phyloP scores from a whole-genome alignment of 345 rosid species.

The Murraya paniculata region DNA sequence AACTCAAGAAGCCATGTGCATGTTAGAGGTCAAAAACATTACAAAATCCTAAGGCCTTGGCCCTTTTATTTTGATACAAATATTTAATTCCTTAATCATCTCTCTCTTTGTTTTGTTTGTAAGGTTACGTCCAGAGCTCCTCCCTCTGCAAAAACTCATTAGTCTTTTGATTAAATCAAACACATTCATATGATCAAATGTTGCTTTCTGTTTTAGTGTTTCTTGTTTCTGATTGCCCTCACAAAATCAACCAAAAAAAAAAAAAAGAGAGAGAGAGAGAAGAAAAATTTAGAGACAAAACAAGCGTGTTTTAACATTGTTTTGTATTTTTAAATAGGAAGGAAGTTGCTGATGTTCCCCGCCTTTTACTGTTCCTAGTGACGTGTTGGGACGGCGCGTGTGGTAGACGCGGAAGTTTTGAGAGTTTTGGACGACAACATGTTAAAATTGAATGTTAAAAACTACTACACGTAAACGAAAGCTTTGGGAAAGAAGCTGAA shows the following conservation, averaged over 20 bases:
- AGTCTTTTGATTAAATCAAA: background rate
- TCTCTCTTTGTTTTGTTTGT: constrained; percentile 16
- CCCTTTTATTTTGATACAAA: constrained; percentile 13
- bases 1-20: constrained; percentile 58
- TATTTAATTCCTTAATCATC: background rate
- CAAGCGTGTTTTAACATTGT: background rate
- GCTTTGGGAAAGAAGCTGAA: background rate
- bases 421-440: background rate
- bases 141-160: background rate
- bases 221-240: background rate
- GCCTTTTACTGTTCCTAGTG: constrained; percentile 37
- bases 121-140: constrained; percentile 26
- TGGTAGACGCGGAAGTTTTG: background rate
- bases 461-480: background rate
- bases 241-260: background rate
- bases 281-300: background rate
- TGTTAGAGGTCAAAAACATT: constrained; percentile 58
- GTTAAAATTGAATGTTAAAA: too few relatives aligned
- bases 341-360: constrained; percentile 26
- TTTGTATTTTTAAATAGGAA: constrained; percentile 8
- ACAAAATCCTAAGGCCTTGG: constrained; percentile 31
- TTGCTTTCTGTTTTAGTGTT: background rate
- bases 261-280: background rate
- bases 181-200: background rate
- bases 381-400: constrained; percentile 39